These are phyloP conservation scores for Pilobolus umbonatus DNA, from an alignment of 192 early-diverging fungal species.

Conservation along the genomic window DNA sequence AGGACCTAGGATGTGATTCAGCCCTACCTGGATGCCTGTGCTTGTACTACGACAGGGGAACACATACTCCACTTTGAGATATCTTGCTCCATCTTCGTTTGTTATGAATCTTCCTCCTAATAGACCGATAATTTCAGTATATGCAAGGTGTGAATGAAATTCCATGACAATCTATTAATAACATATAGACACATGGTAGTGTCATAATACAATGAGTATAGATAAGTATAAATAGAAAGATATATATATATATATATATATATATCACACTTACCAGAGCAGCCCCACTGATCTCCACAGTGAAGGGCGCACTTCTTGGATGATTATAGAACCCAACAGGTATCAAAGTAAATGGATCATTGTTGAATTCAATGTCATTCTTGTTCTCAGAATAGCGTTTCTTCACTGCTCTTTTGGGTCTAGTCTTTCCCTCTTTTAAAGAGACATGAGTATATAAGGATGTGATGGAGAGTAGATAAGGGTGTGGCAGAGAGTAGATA, in stretches of 20 bases:
- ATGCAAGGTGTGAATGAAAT: slow-evolving; percentile 86
- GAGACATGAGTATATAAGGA: too few species aligned
- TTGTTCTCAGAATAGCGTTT: slow-evolving; percentile 11
- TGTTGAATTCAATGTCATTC: slow-evolving; percentile 24
- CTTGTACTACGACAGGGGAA: slow-evolving; percentile 82
- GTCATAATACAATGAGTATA: too few species aligned
- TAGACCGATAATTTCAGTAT: slow-evolving; percentile 91
- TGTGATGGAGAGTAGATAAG: too few species aligned
- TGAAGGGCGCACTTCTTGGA: slow-evolving; percentile 46
- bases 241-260: neutral
- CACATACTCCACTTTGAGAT: slow-evolving; percentile 57
- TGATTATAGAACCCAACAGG: slow-evolving; percentile 41
- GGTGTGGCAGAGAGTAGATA: too few species aligned
- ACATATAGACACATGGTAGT: too few species aligned
- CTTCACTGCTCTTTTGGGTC: slow-evolving; percentile 24
- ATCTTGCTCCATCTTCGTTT: slow-evolving; percentile 24
- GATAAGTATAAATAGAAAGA: slow-evolving; percentile 6
- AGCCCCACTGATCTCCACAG: slow-evolving; percentile 41
- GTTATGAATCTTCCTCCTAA: slow-evolving; percentile 72
- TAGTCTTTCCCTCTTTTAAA: neutral
- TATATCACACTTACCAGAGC: slow-evolving; percentile 56
- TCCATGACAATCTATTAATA: slow-evolving; percentile 79
- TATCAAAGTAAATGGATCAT: slow-evolving; percentile 59
- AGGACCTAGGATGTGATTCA: neutral
- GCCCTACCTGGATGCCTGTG: slow-evolving; percentile 47